Evolutionary conservation across 371 early-diverging fungal species (phyloP).

Genomic region (Dichotomocladium elegans): DNA sequence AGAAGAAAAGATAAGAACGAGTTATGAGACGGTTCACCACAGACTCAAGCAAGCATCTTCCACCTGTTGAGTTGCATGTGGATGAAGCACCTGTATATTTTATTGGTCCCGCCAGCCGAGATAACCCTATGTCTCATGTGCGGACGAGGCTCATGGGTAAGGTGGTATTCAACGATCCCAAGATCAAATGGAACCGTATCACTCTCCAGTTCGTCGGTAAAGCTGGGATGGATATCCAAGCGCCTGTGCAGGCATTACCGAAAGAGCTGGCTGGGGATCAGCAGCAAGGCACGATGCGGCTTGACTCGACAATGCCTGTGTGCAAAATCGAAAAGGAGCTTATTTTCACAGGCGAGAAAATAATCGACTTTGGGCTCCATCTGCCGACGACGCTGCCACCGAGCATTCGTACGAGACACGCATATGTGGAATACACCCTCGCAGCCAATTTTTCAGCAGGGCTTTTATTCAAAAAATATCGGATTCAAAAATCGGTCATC

Average conservation of each 20-base stretch:
- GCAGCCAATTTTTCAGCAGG: slow-evolving; percentile 46
- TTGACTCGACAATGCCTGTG: slow-evolving; percentile 29
- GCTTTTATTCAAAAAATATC: slow-evolving; percentile 43
- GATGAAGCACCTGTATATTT: slow-evolving; percentile 34
- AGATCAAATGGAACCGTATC: slow-evolving; percentile 47
- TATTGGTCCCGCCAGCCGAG: slow-evolving; percentile 41
- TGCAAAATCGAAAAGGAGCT: slow-evolving; percentile 48
- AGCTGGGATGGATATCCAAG: slow-evolving; percentile 36
- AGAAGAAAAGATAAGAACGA: too few relatives aligned
- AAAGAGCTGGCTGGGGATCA: slow-evolving; percentile 7
- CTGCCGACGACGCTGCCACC: slow-evolving; percentile 39
- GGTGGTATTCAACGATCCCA: slow-evolving; percentile 35
- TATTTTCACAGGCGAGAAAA: slow-evolving; percentile 36
- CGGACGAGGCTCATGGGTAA: slow-evolving; percentile 38
- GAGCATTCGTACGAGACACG: slow-evolving; percentile 23
- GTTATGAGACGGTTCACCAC: slow-evolving; percentile 2
- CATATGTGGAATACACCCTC: slow-evolving; percentile 41
- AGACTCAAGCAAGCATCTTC: slow-evolving; percentile 1
- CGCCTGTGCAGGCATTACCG: slow-evolving; percentile 11
- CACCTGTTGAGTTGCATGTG: slow-evolving; percentile 20
- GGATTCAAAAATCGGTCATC: slow-evolving; percentile 29
- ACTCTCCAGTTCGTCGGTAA: slow-evolving; percentile 39
- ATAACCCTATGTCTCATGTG: slow-evolving; percentile 40
- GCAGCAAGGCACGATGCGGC: slow-evolving; percentile 15
- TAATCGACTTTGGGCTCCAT: slow-evolving; percentile 45